Conservation (phyloP, 176 grass and related monocot species). For the Leersia perrieri region DNA sequence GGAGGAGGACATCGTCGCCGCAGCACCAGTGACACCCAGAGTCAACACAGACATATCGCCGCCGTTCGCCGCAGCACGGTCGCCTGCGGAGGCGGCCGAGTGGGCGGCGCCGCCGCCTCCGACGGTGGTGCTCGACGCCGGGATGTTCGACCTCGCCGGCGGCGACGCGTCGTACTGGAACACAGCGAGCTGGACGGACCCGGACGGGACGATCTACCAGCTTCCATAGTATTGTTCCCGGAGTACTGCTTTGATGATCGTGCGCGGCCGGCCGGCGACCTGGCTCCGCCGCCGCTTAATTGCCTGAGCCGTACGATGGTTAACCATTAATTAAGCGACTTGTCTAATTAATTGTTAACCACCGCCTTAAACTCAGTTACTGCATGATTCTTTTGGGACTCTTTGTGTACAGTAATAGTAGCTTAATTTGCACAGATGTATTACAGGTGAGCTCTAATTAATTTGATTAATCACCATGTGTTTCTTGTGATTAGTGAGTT, state of each 20-base stretch:
- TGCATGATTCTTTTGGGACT: background rate
- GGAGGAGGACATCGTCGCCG: background rate
- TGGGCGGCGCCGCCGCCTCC: background rate
- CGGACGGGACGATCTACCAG: background rate
- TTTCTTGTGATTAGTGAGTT: background rate
- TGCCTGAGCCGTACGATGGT: background rate
- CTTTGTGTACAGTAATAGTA: background rate
- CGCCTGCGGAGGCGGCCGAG: background rate
- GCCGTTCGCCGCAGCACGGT: background rate
- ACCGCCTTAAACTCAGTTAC: background rate
- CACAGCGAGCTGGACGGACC: conserved; percentile 25
- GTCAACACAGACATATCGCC: background rate
- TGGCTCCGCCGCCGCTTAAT: background rate
- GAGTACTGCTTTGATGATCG: background rate
- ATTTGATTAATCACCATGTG: background rate
- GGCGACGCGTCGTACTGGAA: conserved; percentile 23
- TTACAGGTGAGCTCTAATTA: background rate
- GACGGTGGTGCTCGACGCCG: background rate
- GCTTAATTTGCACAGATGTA: background rate
- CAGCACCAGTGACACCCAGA: background rate
- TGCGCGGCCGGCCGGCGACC: background rate
- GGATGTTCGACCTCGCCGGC: conserved; percentile 5
- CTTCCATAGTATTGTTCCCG: background rate
- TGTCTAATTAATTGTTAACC: background rate
- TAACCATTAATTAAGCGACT: background rate